Evolutionary conservation across 768 basidiomycete species (phyloP).

Genomic region (Tylopilus felleus): DNA sequence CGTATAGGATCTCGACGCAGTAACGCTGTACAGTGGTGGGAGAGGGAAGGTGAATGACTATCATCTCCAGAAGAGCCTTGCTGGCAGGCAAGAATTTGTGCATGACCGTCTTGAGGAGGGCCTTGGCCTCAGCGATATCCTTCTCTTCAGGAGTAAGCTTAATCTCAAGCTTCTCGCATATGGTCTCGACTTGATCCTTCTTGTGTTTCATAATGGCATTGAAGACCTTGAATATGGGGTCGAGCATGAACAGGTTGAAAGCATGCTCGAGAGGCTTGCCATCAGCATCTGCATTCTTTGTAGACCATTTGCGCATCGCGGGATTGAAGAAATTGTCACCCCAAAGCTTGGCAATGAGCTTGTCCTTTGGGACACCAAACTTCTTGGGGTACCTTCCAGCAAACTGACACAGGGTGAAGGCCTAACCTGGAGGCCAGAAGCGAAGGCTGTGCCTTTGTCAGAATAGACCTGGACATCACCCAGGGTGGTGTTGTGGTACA

Average conservation of each 20-base stretch:
- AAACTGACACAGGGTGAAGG: slow-evolving; percentile 98
- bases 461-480: slow-evolving; percentile 99
- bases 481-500: slow-evolving; percentile 89
- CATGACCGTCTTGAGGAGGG: slow-evolving; percentile 96
- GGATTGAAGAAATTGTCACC: slow-evolving; percentile 99
- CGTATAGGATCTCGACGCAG: slow-evolving; percentile 99
- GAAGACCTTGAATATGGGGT: slow-evolving; percentile 99
- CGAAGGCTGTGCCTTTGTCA: slow-evolving; percentile 97
- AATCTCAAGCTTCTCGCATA: slow-evolving; percentile 96
- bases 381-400: slow-evolving; percentile 93
- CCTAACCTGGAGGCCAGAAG: slow-evolving; percentile 99
- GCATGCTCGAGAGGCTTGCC: slow-evolving; percentile 96
- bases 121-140: slow-evolving; percentile 86
- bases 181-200: slow-evolving; percentile 77
- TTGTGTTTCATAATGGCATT: slow-evolving; percentile 99
- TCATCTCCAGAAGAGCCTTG: slow-evolving; percentile 99
- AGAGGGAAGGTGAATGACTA: slow-evolving; percentile 98
- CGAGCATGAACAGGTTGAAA: slow-evolving; percentile 97
- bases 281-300: slow-evolving; percentile 66
- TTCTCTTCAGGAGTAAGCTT: slow-evolving; percentile 85
- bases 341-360: slow-evolving; percentile 98
- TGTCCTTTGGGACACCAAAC: slow-evolving; percentile 98
- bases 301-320: slow-evolving; percentile 93
- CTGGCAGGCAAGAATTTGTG: slow-evolving; percentile 99
- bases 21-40: slow-evolving; percentile 96